These are phyloP conservation scores for Trypanosoma melophagium DNA, from an alignment of 208 protist species.

Conservation along the genomic window DNA sequence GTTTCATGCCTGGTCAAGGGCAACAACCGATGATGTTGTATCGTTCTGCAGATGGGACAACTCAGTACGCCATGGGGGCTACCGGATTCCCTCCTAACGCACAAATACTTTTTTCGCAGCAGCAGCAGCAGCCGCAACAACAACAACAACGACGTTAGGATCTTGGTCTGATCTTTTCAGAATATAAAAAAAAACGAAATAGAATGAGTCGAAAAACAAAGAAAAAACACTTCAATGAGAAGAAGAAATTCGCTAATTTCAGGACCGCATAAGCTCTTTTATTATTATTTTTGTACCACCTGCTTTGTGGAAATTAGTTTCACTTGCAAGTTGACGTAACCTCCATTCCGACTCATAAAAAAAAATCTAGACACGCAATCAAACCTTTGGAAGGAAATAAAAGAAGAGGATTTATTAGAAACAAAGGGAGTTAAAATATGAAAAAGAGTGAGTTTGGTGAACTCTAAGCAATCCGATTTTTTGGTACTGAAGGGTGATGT, in stretches of 20 bases:
- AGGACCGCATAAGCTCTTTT: background rate
- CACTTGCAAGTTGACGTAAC: too few relatives aligned
- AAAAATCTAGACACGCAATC: too few relatives aligned
- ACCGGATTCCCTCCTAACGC: conserved; percentile 31
- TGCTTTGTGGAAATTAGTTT: background rate
- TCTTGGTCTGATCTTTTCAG: too few relatives aligned
- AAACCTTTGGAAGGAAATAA: too few relatives aligned
- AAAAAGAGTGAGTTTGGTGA: too few relatives aligned
- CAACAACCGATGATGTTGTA: conserved; percentile 35
- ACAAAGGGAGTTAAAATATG: too few relatives aligned
- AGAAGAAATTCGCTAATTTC: background rate
- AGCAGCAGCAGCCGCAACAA: conserved; percentile 39
- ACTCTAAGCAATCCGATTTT: too few relatives aligned
- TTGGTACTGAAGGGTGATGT: too few relatives aligned
- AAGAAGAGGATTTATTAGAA: too few relatives aligned
- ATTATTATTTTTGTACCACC: background rate
- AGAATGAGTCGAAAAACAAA: background rate
- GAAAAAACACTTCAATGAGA: conserved; percentile 1
- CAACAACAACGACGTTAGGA: conserved; percentile 30
- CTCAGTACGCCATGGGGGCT: conserved; percentile 28
- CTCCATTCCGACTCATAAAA: too few relatives aligned
- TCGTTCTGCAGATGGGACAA: conserved; percentile 18
- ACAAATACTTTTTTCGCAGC: conserved; percentile 54
- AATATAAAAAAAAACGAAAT: conserved; percentile 9
- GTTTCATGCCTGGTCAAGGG: conserved; percentile 23